Conservation (phyloP, 2,329 filamentous ascomycete genomes). For the Cladobotryum protrusum region DNA sequence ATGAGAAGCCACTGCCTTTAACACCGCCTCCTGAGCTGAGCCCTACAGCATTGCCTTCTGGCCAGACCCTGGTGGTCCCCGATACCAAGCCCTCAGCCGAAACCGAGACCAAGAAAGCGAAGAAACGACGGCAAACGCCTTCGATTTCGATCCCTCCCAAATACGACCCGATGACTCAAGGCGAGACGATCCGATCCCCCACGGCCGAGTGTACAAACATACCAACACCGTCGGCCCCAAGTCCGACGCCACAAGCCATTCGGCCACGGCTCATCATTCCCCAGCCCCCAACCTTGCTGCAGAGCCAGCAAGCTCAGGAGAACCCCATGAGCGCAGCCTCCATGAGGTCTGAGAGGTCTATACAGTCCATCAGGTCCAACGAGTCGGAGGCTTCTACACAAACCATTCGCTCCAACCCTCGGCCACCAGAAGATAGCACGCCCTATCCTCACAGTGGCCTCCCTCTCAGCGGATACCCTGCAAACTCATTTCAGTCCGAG, state of each 20-base stretch:
- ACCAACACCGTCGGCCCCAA: constrained; percentile 29
- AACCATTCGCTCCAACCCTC: constrained; percentile 21
- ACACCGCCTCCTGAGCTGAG: background rate
- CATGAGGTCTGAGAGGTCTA: constrained; percentile 16
- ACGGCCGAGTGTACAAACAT: constrained; percentile 11
- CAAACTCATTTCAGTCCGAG: constrained; percentile 8
- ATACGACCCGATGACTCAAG: background rate
- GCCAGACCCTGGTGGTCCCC: background rate
- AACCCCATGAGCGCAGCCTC: constrained; percentile 16
- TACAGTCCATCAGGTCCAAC: constrained; percentile 17
- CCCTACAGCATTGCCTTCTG: background rate
- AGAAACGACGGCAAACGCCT: background rate
- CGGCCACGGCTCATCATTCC: constrained; percentile 26
- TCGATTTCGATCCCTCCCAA: background rate
- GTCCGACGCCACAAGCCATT: constrained; percentile 24
- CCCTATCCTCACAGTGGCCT: constrained; percentile 22
- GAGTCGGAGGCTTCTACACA: constrained; percentile 17
- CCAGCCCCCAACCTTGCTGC: constrained; percentile 15
- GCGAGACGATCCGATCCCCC: background rate
- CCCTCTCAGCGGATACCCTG: constrained; percentile 17
- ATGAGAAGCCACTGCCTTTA: background rate
- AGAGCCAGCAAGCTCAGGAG: constrained; percentile 2
- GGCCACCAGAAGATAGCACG: constrained; percentile 25
- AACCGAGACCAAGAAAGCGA: background rate
- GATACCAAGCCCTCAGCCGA: background rate